Conservation (phyloP, 441 rosid species). For the Croton laevigatus region DNA sequence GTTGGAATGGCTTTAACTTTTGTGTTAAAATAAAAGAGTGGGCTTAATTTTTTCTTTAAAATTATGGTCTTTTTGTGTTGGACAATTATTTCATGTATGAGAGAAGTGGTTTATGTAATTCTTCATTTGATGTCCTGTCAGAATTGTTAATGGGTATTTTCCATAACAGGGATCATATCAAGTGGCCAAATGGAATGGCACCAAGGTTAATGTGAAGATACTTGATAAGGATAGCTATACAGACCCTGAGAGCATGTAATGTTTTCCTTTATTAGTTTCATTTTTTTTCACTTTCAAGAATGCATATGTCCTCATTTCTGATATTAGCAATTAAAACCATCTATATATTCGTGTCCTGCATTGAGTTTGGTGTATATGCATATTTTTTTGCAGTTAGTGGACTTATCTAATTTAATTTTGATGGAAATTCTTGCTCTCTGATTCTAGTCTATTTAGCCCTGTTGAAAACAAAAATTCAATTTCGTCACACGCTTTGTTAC, state of each 20-base stretch:
- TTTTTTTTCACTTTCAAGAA: neutral
- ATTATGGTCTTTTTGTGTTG: neutral
- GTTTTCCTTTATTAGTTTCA: constrained; percentile 3
- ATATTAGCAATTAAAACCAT: neutral
- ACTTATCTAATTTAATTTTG: neutral
- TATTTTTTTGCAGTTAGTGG: neutral
- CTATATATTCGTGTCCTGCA: neutral
- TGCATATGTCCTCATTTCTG: neutral
- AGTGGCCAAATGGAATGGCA: constrained; percentile 98
- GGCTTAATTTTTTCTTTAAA: neutral
- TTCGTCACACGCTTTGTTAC: neutral
- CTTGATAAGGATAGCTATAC: constrained; percentile 71
- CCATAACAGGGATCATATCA: constrained; percentile 81
- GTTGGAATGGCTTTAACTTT: neutral
- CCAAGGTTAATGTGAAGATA: constrained; percentile 91
- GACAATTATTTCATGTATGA: neutral
- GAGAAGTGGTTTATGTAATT: constrained; percentile 1
- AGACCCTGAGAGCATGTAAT: constrained; percentile 76
- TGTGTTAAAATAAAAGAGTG: neutral
- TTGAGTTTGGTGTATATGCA: neutral
- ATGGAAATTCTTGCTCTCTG: neutral
- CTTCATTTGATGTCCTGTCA: neutral
- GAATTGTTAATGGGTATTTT: constrained; percentile 20
- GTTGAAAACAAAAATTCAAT: neutral
- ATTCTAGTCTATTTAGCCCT: neutral